Evolutionary conservation across 2,329 filamentous ascomycete genomes (phyloP), one percentile per base, ranked within the genome.

Genomic region (Cladophialophora carrionii): DNA sequence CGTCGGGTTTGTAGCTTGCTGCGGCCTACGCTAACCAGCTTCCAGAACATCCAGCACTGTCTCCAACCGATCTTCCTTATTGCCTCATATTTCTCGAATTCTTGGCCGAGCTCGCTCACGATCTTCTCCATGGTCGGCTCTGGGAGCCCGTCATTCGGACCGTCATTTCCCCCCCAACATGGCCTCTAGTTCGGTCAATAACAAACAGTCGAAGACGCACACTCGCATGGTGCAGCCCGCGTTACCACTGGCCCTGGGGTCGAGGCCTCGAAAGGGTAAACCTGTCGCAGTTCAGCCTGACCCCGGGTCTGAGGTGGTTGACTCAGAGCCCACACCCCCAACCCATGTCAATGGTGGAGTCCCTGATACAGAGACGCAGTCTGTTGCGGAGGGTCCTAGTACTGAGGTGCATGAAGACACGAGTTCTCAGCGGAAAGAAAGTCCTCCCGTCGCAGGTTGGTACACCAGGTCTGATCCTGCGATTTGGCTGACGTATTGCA

Each of bases 201-300:
- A 61, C 52, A 58, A 41, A 49, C 8, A 41, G 12, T 7, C 14
- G 20, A 62, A 63, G 26, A 12, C 31, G 14, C 48, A 53, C 12
- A 32, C 20, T 51, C 65, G 62, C 48, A 64, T 67, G 60, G 56
- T 67, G 4, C 65, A 67, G 37, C 65, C 65, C 22, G 65, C 65
- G 4, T 43, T 67, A 24, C 59, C 65, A 31, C 29, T 62, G 31
- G 49, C 62, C 10, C 54, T 43, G 9, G 31, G 41, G 32, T 26
- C n/a, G 12, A 67, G 64, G 52, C 8, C 32, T 17, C 54, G 49
- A 34, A 62, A 63, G 32, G 10, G 49, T 12, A 62, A 62, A 31
- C 29, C 53, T 20, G 43, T 53, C 55, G 12, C 58, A 54, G 41
- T 29, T 24, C 57, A 64, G 26, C 32, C 24, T 32, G 61, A 64